phyloP scores from a whole-genome alignment of 2,329 filamentous ascomycete species.

The Aureobasidium melanogenum region DNA sequence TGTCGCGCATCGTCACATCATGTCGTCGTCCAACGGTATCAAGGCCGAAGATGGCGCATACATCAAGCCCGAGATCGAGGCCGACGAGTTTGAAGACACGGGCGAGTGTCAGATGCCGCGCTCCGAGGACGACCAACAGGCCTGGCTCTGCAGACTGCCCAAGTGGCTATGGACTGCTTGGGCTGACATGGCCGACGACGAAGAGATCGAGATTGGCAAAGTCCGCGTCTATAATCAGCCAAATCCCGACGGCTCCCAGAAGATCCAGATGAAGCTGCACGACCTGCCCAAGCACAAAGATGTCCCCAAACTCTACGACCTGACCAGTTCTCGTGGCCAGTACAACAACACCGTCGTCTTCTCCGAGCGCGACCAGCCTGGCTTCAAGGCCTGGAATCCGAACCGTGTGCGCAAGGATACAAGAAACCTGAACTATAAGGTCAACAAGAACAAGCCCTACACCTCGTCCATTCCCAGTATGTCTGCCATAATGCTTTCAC shows the following conservation, averaged over 20 bases:
- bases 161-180: constrained; percentile 75
- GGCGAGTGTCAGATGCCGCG: constrained; percentile 29
- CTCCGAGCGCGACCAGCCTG: constrained; percentile 83
- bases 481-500: not conserved
- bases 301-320: constrained; percentile 81
- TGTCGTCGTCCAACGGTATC: constrained; percentile 31
- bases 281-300: constrained; percentile 58
- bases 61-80: constrained; percentile 30
- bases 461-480: constrained; percentile 16
- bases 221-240: constrained; percentile 41
- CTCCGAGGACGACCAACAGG: constrained; percentile 14
- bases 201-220: constrained; percentile 72
- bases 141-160: constrained; percentile 69
- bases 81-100: constrained; percentile 36
- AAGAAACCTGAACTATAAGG: constrained; percentile 16
- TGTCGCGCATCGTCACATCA: constrained; percentile 1
- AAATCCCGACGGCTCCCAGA: constrained; percentile 13
- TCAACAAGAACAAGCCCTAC: constrained; percentile 21
- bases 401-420: constrained; percentile 13
- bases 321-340: constrained; percentile 59
- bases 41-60: constrained; percentile 30
- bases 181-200: constrained; percentile 66
- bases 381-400: constrained; percentile 43
- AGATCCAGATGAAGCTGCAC: constrained; percentile 54
- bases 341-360: constrained; percentile 86